Base-by-base conservation (phyloP, 257 asterid species). In the Ligustrum vulgare region DNA sequence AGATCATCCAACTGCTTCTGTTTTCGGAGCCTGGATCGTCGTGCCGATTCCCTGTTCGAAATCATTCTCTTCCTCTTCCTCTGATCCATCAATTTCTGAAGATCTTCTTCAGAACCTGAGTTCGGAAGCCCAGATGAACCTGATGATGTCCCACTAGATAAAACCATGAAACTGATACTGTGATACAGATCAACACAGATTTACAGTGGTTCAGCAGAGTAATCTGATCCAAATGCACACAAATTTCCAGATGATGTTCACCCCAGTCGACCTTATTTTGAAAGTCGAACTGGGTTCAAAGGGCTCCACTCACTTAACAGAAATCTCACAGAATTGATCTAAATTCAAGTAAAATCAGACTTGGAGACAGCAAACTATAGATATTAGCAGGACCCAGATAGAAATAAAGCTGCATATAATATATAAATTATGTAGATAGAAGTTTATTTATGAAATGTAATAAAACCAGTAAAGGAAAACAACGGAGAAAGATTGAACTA, bases 21-120 rank as follows among this genome's bases (percentile, higher is more conserved):
- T 41, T 95, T 93, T 86, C 91, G 84, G 83, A 84, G 87, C 82
- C 99, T 86, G 71, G 98, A 93, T 78, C 99, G 82, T 37, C 99
- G 82, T 37, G 99, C 99, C 65, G 99, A 93, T 68, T 95, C 99
- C 2, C 99, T 84, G 77, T 95, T 95, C 12, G 99, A 95, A 32
- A 91, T 89, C 98, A 90, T 91, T 18, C 99, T 71, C 69, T 93
- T 93, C 43, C 92, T 74, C 82, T 91, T 95, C 74, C 96, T 82
- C 34, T 86, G 84, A 65, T 95, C 99, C 91, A 92, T 88, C 75
- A 87, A 5, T 35, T 58, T 86, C 85, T 80, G 87, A 45, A 88
- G 84, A 78, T 87, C 89, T 43, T 86, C 94, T 23, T 84, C 95
- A 16, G 96, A 91, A 9, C 90, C 91, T 0, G 96, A 89, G 73